These are phyloP conservation scores for Trypanosoma avium DNA, from an alignment of 208 protist species.

Conservation along the genomic window DNA sequence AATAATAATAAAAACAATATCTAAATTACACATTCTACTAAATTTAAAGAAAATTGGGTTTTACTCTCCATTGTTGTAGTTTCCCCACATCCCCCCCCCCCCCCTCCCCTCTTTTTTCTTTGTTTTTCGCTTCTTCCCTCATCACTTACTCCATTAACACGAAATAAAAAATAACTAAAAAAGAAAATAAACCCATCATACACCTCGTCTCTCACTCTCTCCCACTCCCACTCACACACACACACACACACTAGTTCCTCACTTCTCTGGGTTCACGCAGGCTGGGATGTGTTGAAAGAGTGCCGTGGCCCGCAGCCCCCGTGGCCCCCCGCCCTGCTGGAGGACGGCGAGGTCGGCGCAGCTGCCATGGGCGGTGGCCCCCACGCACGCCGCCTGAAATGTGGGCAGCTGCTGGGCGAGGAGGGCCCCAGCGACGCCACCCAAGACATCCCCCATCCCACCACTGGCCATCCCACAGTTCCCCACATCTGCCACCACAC, in stretches of 20 bases:
- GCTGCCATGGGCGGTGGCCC: conserved; percentile 52
- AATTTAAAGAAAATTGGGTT: too few relatives aligned
- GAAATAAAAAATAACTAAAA: too few relatives aligned
- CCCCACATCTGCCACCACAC: conserved; percentile 71
- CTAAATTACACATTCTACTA: too few relatives aligned
- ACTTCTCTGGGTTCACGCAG: conserved; percentile 48
- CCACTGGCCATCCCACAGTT: conserved; percentile 86
- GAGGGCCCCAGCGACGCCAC: conserved; percentile 56
- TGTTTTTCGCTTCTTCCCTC: too few relatives aligned
- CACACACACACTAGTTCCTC: not conserved
- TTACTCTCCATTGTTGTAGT: too few relatives aligned
- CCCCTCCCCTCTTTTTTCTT: too few relatives aligned
- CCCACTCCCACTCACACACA: not conserved
- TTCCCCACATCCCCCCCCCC: too few relatives aligned
- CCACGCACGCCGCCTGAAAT: conserved; percentile 45
- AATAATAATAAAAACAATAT: too few relatives aligned
- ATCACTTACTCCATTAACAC: too few relatives aligned
- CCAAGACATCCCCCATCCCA: conserved; percentile 85
- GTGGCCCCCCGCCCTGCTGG: conserved; percentile 32
- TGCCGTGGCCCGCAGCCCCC: conserved; percentile 69
- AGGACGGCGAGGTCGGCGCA: conserved; percentile 66
- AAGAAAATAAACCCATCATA: too few relatives aligned
- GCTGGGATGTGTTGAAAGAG: conserved; percentile 39
- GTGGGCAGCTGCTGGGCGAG: conserved; percentile 37
- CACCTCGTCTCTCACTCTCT: not conserved